These are phyloP conservation scores for Boechera stricta DNA, from an alignment of 345 rosid species.

Conservation along the genomic window DNA sequence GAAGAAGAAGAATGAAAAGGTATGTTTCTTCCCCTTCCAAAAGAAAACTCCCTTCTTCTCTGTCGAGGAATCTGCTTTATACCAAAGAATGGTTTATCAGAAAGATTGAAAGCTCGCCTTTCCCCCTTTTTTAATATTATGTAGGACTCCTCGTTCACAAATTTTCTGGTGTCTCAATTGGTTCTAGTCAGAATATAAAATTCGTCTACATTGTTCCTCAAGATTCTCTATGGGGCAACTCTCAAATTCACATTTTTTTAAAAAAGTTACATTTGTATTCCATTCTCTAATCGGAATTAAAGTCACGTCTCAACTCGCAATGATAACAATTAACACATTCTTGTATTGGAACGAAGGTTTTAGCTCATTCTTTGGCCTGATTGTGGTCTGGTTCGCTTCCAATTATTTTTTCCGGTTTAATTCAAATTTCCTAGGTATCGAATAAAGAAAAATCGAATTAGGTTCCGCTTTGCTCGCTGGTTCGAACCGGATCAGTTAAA, in stretches of 20 bases:
- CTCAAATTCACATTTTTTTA: background rate
- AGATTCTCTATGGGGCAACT: slow-evolving; percentile 5
- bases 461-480: background rate
- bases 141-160: slow-evolving; percentile 9
- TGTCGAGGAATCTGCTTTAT: background rate
- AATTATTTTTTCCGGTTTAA: background rate
- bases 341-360: slow-evolving; percentile 8
- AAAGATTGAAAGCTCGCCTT: slow-evolving; percentile 10
- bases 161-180: slow-evolving; percentile 13
- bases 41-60: slow-evolving; percentile 7
- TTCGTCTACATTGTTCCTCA: slow-evolving; percentile 17
- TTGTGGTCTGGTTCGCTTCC: slow-evolving; percentile 1
- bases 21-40: slow-evolving; percentile 18
- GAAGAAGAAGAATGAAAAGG: slow-evolving; percentile 17
- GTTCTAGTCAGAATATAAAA: background rate
- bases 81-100: slow-evolving; percentile 25
- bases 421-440: background rate
- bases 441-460: too few species aligned
- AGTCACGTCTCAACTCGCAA: background rate
- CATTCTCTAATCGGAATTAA: background rate
- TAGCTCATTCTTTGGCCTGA: slow-evolving; percentile 5
- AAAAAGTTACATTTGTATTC: background rate
- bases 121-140: background rate
- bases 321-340: slow-evolving; percentile 18
- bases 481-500: background rate